These are phyloP conservation scores for Pythium brachiatum DNA, from an alignment of 352 stramenopile genomes.

Conservation along the genomic window DNA sequence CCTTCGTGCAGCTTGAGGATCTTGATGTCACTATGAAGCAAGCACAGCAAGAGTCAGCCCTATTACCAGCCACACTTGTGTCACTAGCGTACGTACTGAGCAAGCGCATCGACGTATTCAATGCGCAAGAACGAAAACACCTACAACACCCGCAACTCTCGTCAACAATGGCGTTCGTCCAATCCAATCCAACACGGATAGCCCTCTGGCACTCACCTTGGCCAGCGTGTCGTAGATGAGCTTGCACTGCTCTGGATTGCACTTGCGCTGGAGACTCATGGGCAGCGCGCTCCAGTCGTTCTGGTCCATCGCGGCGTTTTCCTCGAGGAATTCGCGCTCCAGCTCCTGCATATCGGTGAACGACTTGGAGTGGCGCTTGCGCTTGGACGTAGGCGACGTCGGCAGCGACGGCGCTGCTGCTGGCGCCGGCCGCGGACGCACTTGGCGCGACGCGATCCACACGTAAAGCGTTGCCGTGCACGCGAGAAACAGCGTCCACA, in stretches of 20 bases:
- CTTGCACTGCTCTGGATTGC: slow-evolving; percentile 69
- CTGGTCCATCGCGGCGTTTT: slow-evolving; percentile 57
- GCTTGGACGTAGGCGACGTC: slow-evolving; percentile 71
- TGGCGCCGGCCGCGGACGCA: slow-evolving; percentile 53
- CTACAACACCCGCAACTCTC: slow-evolving; percentile 14
- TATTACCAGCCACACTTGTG: no score
- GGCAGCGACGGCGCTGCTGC: slow-evolving; percentile 35
- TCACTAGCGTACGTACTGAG: slow-evolving; percentile 32
- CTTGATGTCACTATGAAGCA: slow-evolving; percentile 44
- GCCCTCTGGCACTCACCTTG: slow-evolving; percentile 34
- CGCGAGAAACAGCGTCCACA: slow-evolving; percentile 44
- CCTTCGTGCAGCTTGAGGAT: slow-evolving; percentile 49
- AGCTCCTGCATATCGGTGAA: slow-evolving; percentile 67
- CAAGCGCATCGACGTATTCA: slow-evolving; percentile 63
- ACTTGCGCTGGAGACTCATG: slow-evolving; percentile 53
- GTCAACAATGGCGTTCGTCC: no score
- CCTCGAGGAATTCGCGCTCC: slow-evolving; percentile 56
- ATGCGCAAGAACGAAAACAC: slow-evolving; percentile 72
- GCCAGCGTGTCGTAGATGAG: slow-evolving; percentile 77
- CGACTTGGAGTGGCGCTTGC: slow-evolving; percentile 67
- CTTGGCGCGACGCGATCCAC: slow-evolving; percentile 80
- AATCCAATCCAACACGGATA: no score
- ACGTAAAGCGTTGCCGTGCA: slow-evolving; percentile 58
- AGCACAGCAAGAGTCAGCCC: neutral
- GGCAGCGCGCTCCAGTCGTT: slow-evolving; percentile 72